Evolutionary conservation across 208 protist species (phyloP).

Genomic region (Trichomonas gallinae): DNA sequence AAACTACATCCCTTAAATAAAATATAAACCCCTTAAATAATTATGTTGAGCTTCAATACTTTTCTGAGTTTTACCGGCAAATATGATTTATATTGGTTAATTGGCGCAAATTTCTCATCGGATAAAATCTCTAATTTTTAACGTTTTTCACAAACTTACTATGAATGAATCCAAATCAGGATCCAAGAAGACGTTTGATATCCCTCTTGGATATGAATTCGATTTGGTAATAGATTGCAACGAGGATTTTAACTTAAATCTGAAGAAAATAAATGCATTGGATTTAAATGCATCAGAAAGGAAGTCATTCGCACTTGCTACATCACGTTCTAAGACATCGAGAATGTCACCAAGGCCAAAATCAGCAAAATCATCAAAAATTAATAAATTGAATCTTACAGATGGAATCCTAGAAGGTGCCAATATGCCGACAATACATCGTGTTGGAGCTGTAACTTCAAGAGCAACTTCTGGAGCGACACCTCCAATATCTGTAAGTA

Average conservation of each 20-base stretch:
- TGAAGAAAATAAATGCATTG: not conserved
- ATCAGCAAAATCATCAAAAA: not conserved
- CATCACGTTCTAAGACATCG: not conserved
- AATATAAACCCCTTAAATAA: too few relatives aligned
- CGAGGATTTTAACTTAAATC: not conserved
- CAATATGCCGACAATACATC: not conserved
- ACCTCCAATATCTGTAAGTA: not conserved
- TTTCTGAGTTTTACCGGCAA: too few relatives aligned
- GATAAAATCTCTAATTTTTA: not conserved
- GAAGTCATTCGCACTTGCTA: not conserved
- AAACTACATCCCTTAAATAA: too few relatives aligned
- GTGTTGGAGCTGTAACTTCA: not conserved
- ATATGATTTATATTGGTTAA: too few relatives aligned
- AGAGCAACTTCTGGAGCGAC: not conserved
- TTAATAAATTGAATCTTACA: not conserved
- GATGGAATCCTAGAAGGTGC: not conserved
- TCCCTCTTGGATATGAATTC: not conserved
- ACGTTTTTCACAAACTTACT: not conserved
- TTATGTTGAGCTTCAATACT: too few relatives aligned
- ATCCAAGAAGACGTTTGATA: not conserved
- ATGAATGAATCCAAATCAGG: not conserved
- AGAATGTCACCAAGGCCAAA: not conserved
- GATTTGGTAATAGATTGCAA: not conserved
- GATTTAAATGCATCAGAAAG: not conserved
- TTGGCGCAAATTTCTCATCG: too few relatives aligned